phyloP scores from a whole-genome alignment of 257 asterid species.

The Leonotis leonurus region DNA sequence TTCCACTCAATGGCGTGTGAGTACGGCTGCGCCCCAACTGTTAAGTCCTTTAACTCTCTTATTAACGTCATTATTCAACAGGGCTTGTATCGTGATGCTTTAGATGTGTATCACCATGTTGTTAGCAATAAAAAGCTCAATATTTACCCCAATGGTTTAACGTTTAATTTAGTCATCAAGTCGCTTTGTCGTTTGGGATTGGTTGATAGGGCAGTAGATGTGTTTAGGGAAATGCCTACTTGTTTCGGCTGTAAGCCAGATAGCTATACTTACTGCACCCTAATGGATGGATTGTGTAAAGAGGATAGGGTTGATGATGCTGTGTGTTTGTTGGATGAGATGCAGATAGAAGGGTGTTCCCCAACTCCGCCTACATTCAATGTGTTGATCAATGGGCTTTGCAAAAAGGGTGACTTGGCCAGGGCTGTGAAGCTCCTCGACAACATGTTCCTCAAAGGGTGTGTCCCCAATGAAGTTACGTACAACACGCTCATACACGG shows the following conservation, averaged over 20 bases:
- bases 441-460: conserved; percentile 90
- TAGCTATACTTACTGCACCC: conserved; percentile 72
- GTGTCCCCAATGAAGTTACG: conserved; percentile 79
- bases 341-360: conserved; percentile 80
- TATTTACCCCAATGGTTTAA: conserved; percentile 55
- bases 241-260: conserved; percentile 54
- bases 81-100: conserved; percentile 45
- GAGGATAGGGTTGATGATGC: conserved; percentile 78
- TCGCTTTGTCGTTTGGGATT: conserved; percentile 57
- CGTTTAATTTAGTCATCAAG: conserved; percentile 72
- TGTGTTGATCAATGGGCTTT: conserved; percentile 79
- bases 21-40: conserved; percentile 65
- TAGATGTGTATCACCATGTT: conserved; percentile 59
- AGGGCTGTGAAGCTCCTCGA: conserved; percentile 75
- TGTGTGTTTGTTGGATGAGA: conserved; percentile 83
- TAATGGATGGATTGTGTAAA: conserved; percentile 97
- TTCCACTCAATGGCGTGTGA: conserved; percentile 68
- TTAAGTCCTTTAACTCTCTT: conserved; percentile 78
- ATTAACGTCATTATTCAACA: conserved; percentile 66
- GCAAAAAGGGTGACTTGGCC: conserved; percentile 71
- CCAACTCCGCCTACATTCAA: conserved; percentile 62
- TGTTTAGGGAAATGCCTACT: conserved; percentile 63
- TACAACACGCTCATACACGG: conserved; percentile 92
- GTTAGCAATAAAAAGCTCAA: conserved; percentile 21
- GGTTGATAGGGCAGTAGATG: conserved; percentile 51